Evolutionary conservation across 2,329 filamentous ascomycete species (phyloP), one percentile per base, ranked within the genome.

Genomic region (Neofusicoccum kwambonambiense): DNA sequence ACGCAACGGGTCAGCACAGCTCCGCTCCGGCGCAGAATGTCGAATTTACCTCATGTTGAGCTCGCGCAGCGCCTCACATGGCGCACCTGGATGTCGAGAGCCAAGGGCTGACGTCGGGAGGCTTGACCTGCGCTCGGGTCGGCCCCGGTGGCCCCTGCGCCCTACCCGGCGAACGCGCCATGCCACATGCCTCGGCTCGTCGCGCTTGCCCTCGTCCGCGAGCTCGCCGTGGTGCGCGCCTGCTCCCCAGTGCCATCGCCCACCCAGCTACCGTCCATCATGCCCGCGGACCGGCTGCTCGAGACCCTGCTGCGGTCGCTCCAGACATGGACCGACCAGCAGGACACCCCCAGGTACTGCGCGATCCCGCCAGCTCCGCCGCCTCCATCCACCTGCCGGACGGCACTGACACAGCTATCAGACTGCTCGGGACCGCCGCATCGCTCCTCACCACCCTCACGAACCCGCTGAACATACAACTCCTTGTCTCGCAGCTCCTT

Each of bases 391-490:
- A 39, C 35, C 34, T 31, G 3, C 22, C 3, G 15, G 9, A 8
- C 6, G 22, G 39, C 5, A 17, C 44, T 65, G 39, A 62, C 49
- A 65, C 27, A 47, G 22, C 42, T 67, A 51, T 45, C 69, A 80
- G 77, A 66, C 77, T 89, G 37, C 82, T 90, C 71, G 87, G 84
- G 68, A 89, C 88, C 50, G 90, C 89, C 15, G 83, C 86, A 17
- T 85, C 87, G 44, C 84, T 93, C 35, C 82, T 93, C 64, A 85
- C 87, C 15, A 86, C 85, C 56, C 86, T 93, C 61, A 87, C 87
- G 67, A 93, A 93, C 72, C 90, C 90, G 13, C 84, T 91, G 64
- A 93, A 93, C 75, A 82, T 92, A 71, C 86, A 87, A 45, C 82
- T 93, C 12, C 82, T 93, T 62, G 90, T 89, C 0, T 89, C 88